Evolutionary conservation across 306 rosid genomes (phyloP).

Genomic region (Medicago lupulina): DNA sequence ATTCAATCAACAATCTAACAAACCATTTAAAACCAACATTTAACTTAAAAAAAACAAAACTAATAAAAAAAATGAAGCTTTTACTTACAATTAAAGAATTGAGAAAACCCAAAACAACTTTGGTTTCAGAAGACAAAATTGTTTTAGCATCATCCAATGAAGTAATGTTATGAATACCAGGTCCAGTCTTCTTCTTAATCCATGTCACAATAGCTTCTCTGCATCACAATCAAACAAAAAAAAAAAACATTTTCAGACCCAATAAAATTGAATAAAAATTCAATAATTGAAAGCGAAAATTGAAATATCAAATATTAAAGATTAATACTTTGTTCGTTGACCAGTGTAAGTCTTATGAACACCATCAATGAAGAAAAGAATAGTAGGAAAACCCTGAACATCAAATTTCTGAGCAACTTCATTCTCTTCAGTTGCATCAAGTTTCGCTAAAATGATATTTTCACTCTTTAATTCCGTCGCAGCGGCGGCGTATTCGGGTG

Average conservation of each 20-base stretch:
- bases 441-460: constrained; percentile 75
- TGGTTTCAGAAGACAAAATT: constrained; percentile 70
- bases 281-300: neutral
- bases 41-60: neutral
- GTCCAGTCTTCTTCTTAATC: constrained; percentile 97
- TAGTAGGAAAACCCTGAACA: constrained; percentile 87
- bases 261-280: neutral
- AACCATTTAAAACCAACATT: neutral
- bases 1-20: neutral
- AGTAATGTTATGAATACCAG: constrained; percentile 82
- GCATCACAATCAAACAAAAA: neutral
- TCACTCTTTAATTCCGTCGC: constrained; percentile 85
- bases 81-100: constrained; percentile 86
- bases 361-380: constrained; percentile 78
- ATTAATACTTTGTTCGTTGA: constrained; percentile 77
- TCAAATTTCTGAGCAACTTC: constrained; percentile 80
- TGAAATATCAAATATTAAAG: neutral
- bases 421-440: constrained; percentile 89
- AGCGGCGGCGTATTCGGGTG: constrained; percentile 91
- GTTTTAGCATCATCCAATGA: constrained; percentile 78
- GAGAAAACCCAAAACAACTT: constrained; percentile 85
- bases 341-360: constrained; percentile 80
- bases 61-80: neutral
- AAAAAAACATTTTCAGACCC: neutral
- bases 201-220: constrained; percentile 88